These are phyloP conservation scores for Sanguinoderma infundibulare DNA, from an alignment of 1,284 basidiomycete genomes.

Conservation along the genomic window DNA sequence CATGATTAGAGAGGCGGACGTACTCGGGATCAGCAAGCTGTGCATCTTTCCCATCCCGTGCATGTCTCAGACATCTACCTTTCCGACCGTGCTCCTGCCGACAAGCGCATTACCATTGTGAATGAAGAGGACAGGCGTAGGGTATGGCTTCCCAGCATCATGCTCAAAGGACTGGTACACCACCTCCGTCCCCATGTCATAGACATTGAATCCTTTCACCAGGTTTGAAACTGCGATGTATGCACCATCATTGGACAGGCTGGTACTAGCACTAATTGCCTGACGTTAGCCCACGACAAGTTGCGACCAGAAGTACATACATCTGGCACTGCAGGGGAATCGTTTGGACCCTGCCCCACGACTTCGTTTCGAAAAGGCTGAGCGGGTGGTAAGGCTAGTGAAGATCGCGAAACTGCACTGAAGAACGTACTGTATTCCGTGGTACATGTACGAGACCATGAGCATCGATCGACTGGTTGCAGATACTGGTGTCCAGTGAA, in stretches of 20 bases:
- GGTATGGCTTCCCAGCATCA: background rate
- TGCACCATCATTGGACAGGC: background rate
- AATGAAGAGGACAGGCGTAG: conserved; percentile 6
- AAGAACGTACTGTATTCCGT: conserved; percentile 3
- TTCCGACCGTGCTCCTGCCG: background rate
- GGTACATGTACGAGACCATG: conserved; percentile 5
- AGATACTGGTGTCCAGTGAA: conserved; percentile 5
- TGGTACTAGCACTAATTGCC: background rate
- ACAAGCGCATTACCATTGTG: conserved; percentile 10
- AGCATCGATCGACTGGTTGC: background rate
- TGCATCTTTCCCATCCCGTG: background rate
- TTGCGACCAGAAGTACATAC: background rate
- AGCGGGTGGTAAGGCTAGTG: background rate
- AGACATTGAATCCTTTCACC: conserved; percentile 12
- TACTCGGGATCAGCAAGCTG: background rate
- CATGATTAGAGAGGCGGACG: too few species aligned
- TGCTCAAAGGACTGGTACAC: background rate
- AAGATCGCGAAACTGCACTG: too few species aligned
- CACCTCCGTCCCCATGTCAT: conserved; percentile 1
- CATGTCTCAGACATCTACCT: background rate
- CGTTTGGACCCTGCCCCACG: background rate
- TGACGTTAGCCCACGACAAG: background rate
- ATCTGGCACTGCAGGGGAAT: background rate
- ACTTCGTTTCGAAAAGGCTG: background rate
- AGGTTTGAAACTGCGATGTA: conserved; percentile 10